These are phyloP conservation scores for Ustilago bromivora DNA, from an alignment of 1,284 basidiomycete genomes.

Conservation along the genomic window DNA sequence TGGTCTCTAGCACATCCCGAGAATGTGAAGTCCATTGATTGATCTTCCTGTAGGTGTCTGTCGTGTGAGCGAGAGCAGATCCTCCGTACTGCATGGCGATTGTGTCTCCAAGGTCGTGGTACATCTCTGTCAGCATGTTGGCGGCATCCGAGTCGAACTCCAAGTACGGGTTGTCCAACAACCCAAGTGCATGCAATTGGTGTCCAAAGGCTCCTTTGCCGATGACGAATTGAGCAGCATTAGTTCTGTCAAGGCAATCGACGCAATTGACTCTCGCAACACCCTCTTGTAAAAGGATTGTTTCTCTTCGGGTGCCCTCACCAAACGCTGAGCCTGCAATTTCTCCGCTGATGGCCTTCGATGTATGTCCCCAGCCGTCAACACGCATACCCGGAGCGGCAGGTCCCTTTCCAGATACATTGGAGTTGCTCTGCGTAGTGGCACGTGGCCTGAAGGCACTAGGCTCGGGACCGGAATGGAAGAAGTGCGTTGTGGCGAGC, in stretches of 20 bases:
- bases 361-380: neutral
- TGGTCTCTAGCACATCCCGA: conserved; percentile 95
- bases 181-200: conserved; percentile 92
- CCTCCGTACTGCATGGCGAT: conserved; percentile 82
- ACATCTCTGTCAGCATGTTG: conserved; percentile 99
- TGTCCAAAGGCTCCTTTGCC: conserved; percentile 95
- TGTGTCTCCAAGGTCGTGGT: conserved; percentile 78
- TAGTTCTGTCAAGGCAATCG: conserved; percentile 93
- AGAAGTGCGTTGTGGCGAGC: conserved; percentile 90
- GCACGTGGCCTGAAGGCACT: conserved; percentile 17
- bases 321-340: neutral
- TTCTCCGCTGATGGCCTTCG: neutral
- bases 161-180: conserved; percentile 79
- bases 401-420: neutral
- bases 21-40: conserved; percentile 97
- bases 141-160: conserved; percentile 95
- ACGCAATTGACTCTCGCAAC: conserved; percentile 76
- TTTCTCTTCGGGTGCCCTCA: conserved; percentile 27
- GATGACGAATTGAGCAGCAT: conserved; percentile 97
- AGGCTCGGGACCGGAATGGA: conserved; percentile 76
- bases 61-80: conserved; percentile 93
- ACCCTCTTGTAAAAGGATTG: conserved; percentile 87
- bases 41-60: conserved; percentile 95
- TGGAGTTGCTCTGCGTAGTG: conserved; percentile 8
- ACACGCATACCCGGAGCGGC: neutral